Base-by-base conservation (phyloP, 768 basidiomycete species). In the Suillus discolor region DNA sequence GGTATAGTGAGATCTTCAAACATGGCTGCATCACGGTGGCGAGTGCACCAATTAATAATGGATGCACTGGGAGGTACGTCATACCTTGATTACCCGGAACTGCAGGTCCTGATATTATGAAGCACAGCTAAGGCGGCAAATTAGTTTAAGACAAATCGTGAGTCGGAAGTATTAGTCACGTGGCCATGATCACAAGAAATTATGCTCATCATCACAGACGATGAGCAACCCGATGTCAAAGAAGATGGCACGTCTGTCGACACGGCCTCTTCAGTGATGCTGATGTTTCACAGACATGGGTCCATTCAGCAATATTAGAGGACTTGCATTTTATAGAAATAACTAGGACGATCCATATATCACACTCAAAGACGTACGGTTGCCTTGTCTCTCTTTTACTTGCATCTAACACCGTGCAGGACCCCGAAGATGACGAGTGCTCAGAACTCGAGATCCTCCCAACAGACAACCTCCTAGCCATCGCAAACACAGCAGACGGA, bases 311-410 rank as follows among this genome's bases (percentile, higher is more conserved):
- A 96, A 94, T 72, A 94, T 99, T 77, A 97, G 97, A 74, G 97
- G 96, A 20, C 80, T 99, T 61, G 90, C 91, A 25, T 97, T 93
- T 75, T 96, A 98, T 77, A 87, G 89, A 61, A 89, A 95, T 71
- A 95, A 96, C 72, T 85, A 92, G 63, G 94, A 98, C 44, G 97
- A 99, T 78, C 97, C 97, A 0, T 99, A 96, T 73, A 92, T 99
- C 70, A 99, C 97, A 47, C 78, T 99, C 45, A 96, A 97, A 84
- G 93, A 96, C 72, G 96, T 94, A 72, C 49, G 86, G 75, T 20
- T 31, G 47, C 16, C 28, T 12, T 8, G 47, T 13, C 55, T 12
- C 13, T 36, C 13, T 18, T 34, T 57, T 63, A 62, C 53, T 45
- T 64, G 54, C 62, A 15, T 25, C 18, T 25, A 66, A 69, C 69